Conservation (phyloP, 1,284 basidiomycete species). For the Naganishia liquefaciens region DNA sequence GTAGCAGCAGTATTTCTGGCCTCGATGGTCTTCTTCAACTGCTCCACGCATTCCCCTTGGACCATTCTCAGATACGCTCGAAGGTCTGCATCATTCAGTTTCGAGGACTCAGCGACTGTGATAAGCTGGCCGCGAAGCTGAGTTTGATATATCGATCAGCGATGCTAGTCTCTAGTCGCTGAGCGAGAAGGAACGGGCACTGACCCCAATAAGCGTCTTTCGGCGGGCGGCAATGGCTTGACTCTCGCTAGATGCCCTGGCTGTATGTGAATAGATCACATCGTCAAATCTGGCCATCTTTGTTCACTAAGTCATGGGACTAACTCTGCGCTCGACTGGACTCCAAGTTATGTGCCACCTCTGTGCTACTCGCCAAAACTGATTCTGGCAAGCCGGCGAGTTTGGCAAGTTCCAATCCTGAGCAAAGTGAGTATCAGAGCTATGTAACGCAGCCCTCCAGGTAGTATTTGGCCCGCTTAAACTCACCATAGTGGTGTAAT, state of each 20-base stretch:
- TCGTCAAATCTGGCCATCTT: not conserved
- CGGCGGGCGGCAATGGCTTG: slow-evolving; percentile 23
- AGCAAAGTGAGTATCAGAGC: slow-evolving; percentile 67
- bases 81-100: slow-evolving; percentile 14
- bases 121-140: slow-evolving; percentile 26
- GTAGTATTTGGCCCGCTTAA: not conserved
- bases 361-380: slow-evolving; percentile 64
- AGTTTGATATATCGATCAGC: not conserved
- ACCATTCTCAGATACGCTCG: slow-evolving; percentile 22
- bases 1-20: slow-evolving; percentile 1
- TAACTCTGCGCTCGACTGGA: slow-evolving; percentile 62
- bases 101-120: slow-evolving; percentile 21
- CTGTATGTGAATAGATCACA: not conserved
- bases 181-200: not conserved
- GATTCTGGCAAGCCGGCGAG: slow-evolving; percentile 75
- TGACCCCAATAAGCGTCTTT: slow-evolving; percentile 23
- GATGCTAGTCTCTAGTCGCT: not conserved
- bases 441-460: not conserved
- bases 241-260: slow-evolving; percentile 25
- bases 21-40: slow-evolving; percentile 15
- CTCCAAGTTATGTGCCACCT: slow-evolving; percentile 64
- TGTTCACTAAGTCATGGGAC: not conserved
- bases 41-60: slow-evolving; percentile 12
- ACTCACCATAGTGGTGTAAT: slow-evolving; percentile 51
- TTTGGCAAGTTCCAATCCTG: slow-evolving; percentile 78